Conservation (phyloP, 768 basidiomycete species). For the Leccinum olivaceopallidum region DNA sequence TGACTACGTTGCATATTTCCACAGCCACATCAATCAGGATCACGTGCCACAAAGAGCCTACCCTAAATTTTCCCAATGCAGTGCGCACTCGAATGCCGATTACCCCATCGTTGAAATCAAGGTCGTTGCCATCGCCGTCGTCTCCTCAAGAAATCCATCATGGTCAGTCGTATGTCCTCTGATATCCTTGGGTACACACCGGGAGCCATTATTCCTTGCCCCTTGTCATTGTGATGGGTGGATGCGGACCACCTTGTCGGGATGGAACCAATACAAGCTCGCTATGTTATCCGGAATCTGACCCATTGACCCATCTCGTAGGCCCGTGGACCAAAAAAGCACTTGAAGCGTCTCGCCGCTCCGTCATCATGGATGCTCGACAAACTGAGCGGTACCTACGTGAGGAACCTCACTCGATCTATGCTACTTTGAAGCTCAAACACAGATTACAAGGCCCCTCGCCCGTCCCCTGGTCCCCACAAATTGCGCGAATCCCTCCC, state of each 20-base stretch:
- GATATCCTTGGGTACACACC: not conserved
- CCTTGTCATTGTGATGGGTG: constrained; percentile 21
- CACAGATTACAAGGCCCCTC: constrained; percentile 68
- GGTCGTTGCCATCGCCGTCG: constrained; percentile 20
- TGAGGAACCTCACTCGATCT: constrained; percentile 40
- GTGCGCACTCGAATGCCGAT: not conserved
- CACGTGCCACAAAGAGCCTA: constrained; percentile 26
- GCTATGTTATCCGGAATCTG: constrained; percentile 10
- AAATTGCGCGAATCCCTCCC: constrained; percentile 99
- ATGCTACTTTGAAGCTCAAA: constrained; percentile 9
- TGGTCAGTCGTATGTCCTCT: constrained; percentile 30
- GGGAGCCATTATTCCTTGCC: not conserved
- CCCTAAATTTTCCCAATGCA: constrained; percentile 24
- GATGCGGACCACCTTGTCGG: constrained; percentile 22
- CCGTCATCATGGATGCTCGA: constrained; percentile 99
- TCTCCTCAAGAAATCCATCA: constrained; percentile 32
- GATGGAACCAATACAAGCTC: constrained; percentile 20
- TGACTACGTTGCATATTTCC: not conserved
- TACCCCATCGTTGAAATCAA: constrained; percentile 23
- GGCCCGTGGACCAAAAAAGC: constrained; percentile 99
- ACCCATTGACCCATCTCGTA: constrained; percentile 36
- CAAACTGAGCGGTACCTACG: constrained; percentile 95
- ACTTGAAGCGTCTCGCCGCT: constrained; percentile 95
- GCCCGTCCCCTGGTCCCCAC: constrained; percentile 98
- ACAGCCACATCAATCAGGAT: constrained; percentile 15